Conservation (phyloP, 116 monocot species). For the Trichopus zeylanicus region DNA sequence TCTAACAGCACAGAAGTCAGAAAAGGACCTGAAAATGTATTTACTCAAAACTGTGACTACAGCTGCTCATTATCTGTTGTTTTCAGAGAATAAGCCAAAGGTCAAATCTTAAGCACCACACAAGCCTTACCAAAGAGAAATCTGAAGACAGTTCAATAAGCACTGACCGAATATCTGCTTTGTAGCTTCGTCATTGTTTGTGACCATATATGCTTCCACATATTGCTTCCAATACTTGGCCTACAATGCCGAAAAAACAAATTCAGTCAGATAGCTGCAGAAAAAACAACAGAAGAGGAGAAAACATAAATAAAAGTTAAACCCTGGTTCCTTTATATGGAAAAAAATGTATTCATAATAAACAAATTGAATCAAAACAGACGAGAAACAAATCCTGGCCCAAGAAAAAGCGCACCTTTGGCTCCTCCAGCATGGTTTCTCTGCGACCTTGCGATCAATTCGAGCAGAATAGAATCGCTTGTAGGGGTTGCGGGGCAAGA, state of each 20-base stretch:
- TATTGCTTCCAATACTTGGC: constrained; percentile 97
- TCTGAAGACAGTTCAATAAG: constrained; percentile 84
- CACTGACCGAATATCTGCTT: constrained; percentile 95
- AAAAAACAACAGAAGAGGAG: not conserved
- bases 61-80: no score
- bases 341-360: no score
- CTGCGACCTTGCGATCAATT: no score
- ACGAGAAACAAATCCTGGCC: not conserved
- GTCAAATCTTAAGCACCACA: not conserved
- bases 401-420: no score
- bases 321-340: not conserved
- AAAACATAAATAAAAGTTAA: not conserved
- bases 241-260: constrained; percentile 20
- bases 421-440: no score
- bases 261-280: not conserved
- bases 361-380: no score
- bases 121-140: constrained; percentile 71
- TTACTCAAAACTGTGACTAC: no score
- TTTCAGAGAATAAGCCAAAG: not conserved
- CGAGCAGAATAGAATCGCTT: no score
- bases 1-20: no score
- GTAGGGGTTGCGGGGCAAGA: no score
- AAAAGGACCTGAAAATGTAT: no score
- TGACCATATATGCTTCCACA: constrained; percentile 83
- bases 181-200: constrained; percentile 75